These are phyloP conservation scores for Lactuca sativa DNA, from an alignment of 129 eudicot species.

Conservation along the genomic window DNA sequence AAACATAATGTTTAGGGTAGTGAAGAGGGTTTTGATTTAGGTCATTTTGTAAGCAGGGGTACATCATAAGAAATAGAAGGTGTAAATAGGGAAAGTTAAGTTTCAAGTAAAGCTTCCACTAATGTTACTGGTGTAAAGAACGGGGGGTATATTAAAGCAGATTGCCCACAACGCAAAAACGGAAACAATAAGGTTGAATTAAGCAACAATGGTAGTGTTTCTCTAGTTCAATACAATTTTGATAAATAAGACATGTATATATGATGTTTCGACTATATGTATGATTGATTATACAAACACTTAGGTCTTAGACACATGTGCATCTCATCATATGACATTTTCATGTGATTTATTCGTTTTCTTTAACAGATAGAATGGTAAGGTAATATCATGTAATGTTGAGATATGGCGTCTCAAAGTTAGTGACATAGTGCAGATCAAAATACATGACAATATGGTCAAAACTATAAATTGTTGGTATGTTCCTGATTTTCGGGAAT, in stretches of 20 bases:
- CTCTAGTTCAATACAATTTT: no score
- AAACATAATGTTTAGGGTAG: background rate
- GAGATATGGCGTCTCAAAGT: background rate
- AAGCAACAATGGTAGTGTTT: no score
- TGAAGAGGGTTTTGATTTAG: background rate
- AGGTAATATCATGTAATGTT: background rate
- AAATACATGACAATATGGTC: background rate
- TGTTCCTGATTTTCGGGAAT: background rate
- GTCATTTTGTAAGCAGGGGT: background rate
- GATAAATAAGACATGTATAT: no score
- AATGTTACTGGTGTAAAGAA: no score
- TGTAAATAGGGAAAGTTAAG: no score
- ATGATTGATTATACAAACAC: no score
- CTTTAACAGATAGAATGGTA: background rate
- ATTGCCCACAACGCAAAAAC: no score
- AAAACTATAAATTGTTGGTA: background rate
- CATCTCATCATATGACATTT: background rate
- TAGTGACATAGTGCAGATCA: background rate
- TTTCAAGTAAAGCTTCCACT: no score
- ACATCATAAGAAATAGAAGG: no score
- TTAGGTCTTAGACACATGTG: background rate
- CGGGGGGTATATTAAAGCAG: no score
- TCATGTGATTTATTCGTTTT: background rate
- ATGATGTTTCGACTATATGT: no score
- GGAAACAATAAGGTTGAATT: no score